These are phyloP conservation scores for Hyaloperonospora arabidopsidis DNA, from an alignment of 352 stramenopile genomes.

Conservation along the genomic window DNA sequence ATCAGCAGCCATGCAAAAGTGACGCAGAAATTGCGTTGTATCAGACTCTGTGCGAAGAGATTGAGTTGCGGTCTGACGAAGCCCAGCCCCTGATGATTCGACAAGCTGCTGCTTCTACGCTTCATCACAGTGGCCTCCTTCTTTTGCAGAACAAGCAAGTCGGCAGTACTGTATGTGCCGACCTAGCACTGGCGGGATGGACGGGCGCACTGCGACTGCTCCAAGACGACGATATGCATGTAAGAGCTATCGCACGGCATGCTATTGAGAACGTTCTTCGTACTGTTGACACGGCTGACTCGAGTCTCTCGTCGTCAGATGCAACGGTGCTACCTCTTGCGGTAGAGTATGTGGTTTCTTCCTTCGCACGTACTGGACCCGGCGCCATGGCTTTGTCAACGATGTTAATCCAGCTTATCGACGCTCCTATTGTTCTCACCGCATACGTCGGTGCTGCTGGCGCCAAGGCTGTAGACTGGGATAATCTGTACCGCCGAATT, in stretches of 20 bases:
- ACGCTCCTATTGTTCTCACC: constrained; percentile 33
- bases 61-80: constrained; percentile 39
- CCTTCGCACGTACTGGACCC: constrained; percentile 26
- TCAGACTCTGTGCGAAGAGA: constrained; percentile 32
- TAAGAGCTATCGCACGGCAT: constrained; percentile 20
- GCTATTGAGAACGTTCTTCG: constrained; percentile 35
- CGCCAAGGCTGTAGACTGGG: constrained; percentile 38
- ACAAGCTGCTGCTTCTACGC: constrained; percentile 41
- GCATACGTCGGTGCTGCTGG: constrained; percentile 36
- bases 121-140: constrained; percentile 45
- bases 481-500: constrained; percentile 57
- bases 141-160: constrained; percentile 11
- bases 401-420: constrained; percentile 33
- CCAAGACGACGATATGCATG: constrained; percentile 57
- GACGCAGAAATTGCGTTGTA: constrained; percentile 14
- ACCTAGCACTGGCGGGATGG: constrained; percentile 47
- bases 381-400: constrained; percentile 23
- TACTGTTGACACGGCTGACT: background rate
- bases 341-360: constrained; percentile 39
- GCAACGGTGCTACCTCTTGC: constrained; percentile 46
- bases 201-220: constrained; percentile 49
- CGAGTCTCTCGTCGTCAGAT: constrained; percentile 31
- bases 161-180: constrained; percentile 1
- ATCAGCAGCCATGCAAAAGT: constrained; percentile 8
- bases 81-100: constrained; percentile 55